Evolutionary conservation across 495 filamentous ascomycete species (phyloP).

Genomic region (Usnea hakonensis): DNA sequence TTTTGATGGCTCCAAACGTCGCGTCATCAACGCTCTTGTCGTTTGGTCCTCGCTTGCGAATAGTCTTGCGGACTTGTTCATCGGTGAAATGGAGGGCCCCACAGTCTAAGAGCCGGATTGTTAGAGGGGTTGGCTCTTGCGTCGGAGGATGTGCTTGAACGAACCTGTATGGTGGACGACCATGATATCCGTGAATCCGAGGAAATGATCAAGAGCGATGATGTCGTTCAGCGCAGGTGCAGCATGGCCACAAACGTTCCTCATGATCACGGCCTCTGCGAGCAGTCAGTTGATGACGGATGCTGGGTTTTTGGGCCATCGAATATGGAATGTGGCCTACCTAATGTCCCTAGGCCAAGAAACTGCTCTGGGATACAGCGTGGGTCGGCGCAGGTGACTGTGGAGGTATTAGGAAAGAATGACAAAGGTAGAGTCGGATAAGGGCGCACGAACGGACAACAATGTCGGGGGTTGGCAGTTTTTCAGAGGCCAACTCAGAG

Average conservation of each 20-base stretch:
- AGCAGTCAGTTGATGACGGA: not conserved
- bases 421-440: not conserved
- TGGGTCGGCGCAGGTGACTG: slow-evolving; percentile 9
- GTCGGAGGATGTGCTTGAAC: not conserved
- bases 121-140: not conserved
- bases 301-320: not conserved
- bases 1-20: slow-evolving; percentile 14
- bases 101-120: slow-evolving; percentile 12
- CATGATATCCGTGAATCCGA: slow-evolving; percentile 13
- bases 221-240: slow-evolving; percentile 11
- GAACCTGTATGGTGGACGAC: slow-evolving; percentile 22
- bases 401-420: not conserved
- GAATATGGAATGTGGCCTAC: not conserved
- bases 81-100: slow-evolving; percentile 14
- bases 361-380: slow-evolving; percentile 5
- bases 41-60: slow-evolving; percentile 1
- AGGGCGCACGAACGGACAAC: not conserved
- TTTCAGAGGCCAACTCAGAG: not conserved
- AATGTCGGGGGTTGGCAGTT: not conserved
- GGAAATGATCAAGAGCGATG: slow-evolving; percentile 14
- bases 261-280: slow-evolving; percentile 10
- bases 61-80: slow-evolving; percentile 6
- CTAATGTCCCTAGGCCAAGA: not conserved
- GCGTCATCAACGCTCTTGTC: slow-evolving; percentile 11
- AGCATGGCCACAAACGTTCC: slow-evolving; percentile 18